Conservation (phyloP, 1,284 basidiomycete genomes). For the Naganishia liquefaciens region DNA sequence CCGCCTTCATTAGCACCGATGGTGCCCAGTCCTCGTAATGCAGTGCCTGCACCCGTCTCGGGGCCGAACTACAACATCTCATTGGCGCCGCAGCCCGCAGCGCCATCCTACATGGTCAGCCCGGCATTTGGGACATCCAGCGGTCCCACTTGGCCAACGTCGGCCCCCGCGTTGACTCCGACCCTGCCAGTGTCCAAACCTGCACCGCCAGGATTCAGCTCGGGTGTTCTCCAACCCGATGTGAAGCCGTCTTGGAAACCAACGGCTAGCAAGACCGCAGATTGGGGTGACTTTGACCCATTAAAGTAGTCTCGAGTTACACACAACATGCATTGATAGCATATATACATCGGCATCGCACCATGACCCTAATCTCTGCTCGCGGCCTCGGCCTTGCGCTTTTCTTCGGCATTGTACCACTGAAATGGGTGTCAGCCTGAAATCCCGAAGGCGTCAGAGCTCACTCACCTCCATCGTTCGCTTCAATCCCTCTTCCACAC, state of each 20-base stretch:
- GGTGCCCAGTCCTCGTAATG: conserved; percentile 19
- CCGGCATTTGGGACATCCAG: conserved; percentile 24
- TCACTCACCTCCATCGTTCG: conserved; percentile 62
- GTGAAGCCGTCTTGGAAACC: conserved; percentile 42
- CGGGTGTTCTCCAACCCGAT: conserved; percentile 45
- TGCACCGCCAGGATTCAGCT: conserved; percentile 46
- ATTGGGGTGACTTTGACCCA: conserved; percentile 54
- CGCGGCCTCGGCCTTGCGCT: conserved; percentile 20
- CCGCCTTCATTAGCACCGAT: conserved; percentile 14
- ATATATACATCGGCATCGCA: background rate
- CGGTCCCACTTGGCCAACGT: conserved; percentile 19
- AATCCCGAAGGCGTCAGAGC: background rate
- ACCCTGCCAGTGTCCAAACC: conserved; percentile 33
- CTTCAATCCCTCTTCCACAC: conserved; percentile 83
- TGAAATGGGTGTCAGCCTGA: background rate
- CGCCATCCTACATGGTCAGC: conserved; percentile 22
- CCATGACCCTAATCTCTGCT: background rate
- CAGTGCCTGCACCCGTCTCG: conserved; percentile 18
- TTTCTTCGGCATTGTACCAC: conserved; percentile 27
- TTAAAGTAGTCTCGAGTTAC: conserved; percentile 29
- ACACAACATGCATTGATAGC: background rate
- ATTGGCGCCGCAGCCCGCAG: conserved; percentile 43
- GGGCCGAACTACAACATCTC: conserved; percentile 52
- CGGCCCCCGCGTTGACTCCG: conserved; percentile 20
- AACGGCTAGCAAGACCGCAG: conserved; percentile 34